Conservation (phyloP, 2,329 filamentous ascomycete genomes). For the Fusarium sarcochroum region DNA sequence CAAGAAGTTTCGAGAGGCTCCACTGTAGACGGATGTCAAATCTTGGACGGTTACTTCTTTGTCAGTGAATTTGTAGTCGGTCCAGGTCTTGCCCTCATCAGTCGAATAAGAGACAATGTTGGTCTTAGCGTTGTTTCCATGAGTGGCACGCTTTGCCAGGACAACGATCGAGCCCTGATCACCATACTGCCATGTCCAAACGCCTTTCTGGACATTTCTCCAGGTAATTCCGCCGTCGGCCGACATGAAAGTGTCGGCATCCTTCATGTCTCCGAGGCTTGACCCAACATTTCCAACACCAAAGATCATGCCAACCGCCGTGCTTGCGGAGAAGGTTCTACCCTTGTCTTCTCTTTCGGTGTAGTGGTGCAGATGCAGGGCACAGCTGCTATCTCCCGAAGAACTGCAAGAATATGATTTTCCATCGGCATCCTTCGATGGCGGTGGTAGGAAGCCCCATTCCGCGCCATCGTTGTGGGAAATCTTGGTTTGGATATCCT, state of each 20-base stretch:
- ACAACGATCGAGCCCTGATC: constrained; percentile 95
- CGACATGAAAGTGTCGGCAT: constrained; percentile 92
- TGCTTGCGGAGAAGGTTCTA: constrained; percentile 89
- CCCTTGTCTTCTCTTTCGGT: constrained; percentile 87
- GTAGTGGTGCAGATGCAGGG: constrained; percentile 94
- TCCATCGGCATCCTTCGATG: constrained; percentile 76
- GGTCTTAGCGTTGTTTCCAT: constrained; percentile 77
- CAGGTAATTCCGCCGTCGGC: constrained; percentile 91
- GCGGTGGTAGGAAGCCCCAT: constrained; percentile 85
- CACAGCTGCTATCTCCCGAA: constrained; percentile 76
- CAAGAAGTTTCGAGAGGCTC: constrained; percentile 91
- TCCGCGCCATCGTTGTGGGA: constrained; percentile 96
- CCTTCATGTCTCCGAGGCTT: constrained; percentile 73
- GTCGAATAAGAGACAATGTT: constrained; percentile 80
- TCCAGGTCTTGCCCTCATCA: constrained; percentile 87
- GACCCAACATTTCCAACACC: constrained; percentile 90
- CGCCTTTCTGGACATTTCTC: constrained; percentile 87
- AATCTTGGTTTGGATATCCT: constrained; percentile 90
- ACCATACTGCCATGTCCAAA: constrained; percentile 94
- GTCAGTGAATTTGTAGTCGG: constrained; percentile 79
- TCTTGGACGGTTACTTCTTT: constrained; percentile 80
- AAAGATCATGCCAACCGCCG: constrained; percentile 91
- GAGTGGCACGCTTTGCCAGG: constrained; percentile 79
- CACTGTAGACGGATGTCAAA: constrained; percentile 89
- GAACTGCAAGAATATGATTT: constrained; percentile 78